A percentile compares a stretch with the other conserved stretches of the same genome.
phyloP scores from a whole-genome alignment of 2,329 filamentous ascomycete genomes.

The Mariannaea elegans region DNA sequence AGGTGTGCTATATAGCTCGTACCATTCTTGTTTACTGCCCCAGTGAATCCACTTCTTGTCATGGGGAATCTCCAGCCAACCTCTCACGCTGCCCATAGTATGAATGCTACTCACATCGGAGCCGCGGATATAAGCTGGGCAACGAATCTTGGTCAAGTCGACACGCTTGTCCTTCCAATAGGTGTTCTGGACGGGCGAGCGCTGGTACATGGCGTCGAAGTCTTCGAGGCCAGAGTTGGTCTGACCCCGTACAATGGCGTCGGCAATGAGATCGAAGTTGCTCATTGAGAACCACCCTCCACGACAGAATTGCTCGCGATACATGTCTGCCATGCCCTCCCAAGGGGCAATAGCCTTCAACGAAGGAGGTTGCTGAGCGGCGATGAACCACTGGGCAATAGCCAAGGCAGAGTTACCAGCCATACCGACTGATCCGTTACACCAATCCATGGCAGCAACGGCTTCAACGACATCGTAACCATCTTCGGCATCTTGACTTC shows the following conservation, averaged over 20 bases:
- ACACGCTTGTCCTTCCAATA: constrained; percentile 27
- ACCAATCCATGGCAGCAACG: constrained; percentile 41
- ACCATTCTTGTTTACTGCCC: constrained; percentile 34
- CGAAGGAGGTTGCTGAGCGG: constrained; percentile 28
- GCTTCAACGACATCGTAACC: constrained; percentile 41
- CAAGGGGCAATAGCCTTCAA: constrained; percentile 42
- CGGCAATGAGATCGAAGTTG: constrained; percentile 17
- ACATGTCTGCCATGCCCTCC: constrained; percentile 15
- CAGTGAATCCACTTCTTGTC: constrained; percentile 35
- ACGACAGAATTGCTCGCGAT: constrained; percentile 22
- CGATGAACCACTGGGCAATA: constrained; percentile 36
- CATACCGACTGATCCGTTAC: constrained; percentile 41
- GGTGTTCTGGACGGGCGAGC: background rate
- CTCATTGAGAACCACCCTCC: constrained; percentile 27
- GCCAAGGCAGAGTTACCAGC: constrained; percentile 40
- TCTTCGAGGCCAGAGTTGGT: constrained; percentile 2
- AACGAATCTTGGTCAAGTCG: constrained; percentile 27
- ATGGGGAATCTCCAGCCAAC: constrained; percentile 30
- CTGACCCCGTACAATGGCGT: constrained; percentile 10
- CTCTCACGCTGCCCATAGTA: constrained; percentile 34
- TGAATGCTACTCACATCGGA: constrained; percentile 36
- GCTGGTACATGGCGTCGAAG: constrained; percentile 18
- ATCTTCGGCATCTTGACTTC: constrained; percentile 38
- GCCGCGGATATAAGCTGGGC: constrained; percentile 28
- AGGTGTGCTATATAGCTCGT: constrained; percentile 14